phyloP scores from a whole-genome alignment of 352 stramenopile genomes.

The Globisporangium carolinianum region DNA sequence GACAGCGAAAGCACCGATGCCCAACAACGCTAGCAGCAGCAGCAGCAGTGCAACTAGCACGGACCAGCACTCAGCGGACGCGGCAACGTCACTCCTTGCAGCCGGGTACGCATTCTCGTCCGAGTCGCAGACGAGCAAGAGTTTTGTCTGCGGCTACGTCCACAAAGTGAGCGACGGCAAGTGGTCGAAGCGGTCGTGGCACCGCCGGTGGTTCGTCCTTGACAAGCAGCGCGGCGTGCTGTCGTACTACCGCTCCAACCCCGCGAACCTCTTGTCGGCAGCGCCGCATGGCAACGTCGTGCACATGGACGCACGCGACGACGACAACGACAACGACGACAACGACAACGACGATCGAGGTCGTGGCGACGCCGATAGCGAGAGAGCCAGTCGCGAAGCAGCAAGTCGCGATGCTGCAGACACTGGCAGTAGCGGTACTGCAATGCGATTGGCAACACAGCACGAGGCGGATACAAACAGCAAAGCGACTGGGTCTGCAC shows the following conservation, averaged over 20 bases:
- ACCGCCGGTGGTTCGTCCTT: conserved; percentile 82
- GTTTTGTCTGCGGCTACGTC: conserved; percentile 78
- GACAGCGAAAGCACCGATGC: background rate
- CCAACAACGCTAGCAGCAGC: background rate
- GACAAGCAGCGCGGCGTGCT: conserved; percentile 65
- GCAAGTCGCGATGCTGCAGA: too few relatives aligned
- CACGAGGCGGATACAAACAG: conserved; percentile 5
- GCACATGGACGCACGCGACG: conserved; percentile 47
- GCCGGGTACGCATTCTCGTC: conserved; percentile 65
- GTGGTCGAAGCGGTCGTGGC: conserved; percentile 77
- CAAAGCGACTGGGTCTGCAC: background rate
- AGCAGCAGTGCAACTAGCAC: conserved; percentile 5
- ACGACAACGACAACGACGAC: conserved; percentile 17
- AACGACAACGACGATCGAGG: background rate
- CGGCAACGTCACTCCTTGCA: conserved; percentile 25
- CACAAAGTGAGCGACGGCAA: conserved; percentile 86
- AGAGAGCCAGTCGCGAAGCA: background rate
- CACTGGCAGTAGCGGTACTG: background rate
- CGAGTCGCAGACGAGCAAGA: conserved; percentile 69
- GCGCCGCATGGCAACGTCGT: conserved; percentile 67
- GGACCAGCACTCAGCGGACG: background rate
- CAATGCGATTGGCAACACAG: too few relatives aligned
- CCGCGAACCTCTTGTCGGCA: conserved; percentile 54
- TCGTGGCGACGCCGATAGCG: background rate
- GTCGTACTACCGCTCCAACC: conserved; percentile 80